Evolutionary conservation across 2,329 filamentous ascomycete species (phyloP).

Genomic region (Neonectria magnoliae): DNA sequence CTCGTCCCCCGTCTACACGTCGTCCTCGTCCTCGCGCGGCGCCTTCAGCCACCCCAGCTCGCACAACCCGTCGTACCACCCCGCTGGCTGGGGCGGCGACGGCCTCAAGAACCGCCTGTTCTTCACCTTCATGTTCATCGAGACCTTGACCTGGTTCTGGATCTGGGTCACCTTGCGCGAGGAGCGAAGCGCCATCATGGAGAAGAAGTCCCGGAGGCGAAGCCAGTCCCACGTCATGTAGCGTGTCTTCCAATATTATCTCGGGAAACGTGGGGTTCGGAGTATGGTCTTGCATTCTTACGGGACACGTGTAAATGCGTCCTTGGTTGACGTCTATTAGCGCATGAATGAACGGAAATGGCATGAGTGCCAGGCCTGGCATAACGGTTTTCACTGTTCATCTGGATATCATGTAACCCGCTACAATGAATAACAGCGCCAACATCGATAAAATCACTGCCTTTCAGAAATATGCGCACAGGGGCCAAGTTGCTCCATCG

Average conservation of each 20-base stretch:
- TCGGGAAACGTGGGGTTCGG: not conserved
- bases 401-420: not conserved
- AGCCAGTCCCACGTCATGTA: slow-evolving; percentile 36
- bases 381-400: not conserved
- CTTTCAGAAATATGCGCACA: not conserved
- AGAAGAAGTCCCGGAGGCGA: slow-evolving; percentile 49
- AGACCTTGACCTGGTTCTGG: slow-evolving; percentile 91
- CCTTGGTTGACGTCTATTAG: not conserved
- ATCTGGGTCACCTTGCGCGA: slow-evolving; percentile 76
- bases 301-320: not conserved
- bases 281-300: slow-evolving; percentile 11
- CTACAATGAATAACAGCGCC: not conserved
- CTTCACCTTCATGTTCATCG: slow-evolving; percentile 86
- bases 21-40: slow-evolving; percentile 30
- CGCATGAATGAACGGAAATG: not conserved
- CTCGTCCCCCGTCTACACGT: slow-evolving; percentile 59
- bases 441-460: not conserved
- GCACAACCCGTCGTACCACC: slow-evolving; percentile 49
- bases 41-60: slow-evolving; percentile 41
- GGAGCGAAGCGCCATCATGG: slow-evolving; percentile 60
- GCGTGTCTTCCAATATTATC: not conserved
- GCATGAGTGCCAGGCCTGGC: not conserved
- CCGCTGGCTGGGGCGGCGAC: slow-evolving; percentile 65
- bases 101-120: slow-evolving; percentile 84
- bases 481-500: slow-evolving; percentile 7